Base-by-base conservation (phyloP, 1,139 yeast species). In the Saccharomyces hybrid region DNA sequence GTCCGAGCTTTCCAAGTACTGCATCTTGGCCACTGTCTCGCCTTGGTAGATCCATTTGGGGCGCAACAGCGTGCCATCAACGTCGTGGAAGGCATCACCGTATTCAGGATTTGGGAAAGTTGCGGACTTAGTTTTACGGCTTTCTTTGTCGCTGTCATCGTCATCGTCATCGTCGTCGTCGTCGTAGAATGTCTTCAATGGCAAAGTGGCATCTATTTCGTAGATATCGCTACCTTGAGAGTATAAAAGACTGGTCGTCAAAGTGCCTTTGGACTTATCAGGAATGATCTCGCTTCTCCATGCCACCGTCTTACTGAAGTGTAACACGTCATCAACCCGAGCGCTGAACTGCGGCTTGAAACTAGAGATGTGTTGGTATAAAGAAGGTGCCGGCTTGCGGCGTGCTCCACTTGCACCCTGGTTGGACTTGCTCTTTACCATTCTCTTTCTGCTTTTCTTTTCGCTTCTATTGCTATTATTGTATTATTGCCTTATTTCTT, bases 321-420 rank as follows among this genome's bases (percentile, higher is more conserved):
- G 60, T 9, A 55, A 34, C 3, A 54, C 56, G 47, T 60, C 59
- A 32, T 62, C 67, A 14, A 61, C 61, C 42, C 63, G 56, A 9
- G 61, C 57, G 8, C 60, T 57, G 50, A 21, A 88, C 81, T 59
- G 81, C 77, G 47, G 96, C 81, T 59, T 88, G 80, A 64, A 88
- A 79, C 60, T 87, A 75, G 69, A 88, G 21, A 72, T 64, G 56
- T 67, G 71, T 55, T 66, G 66, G 52, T 93, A 93, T 52, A 93
- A 74, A 62, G 89, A 77, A 26, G 95, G 44, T 38, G 44, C 24
- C 7, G 44, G 44, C 16, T 38, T 38, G 19, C 24, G 44, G 44
- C 44, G 44, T 16, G 21, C 24, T 38, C 44, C 44, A 38, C 44
- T 38, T n/a, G 21, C 44, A 38, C 44, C 24, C 21, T 38, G 44